Conservation (phyloP, 306 rosid species). For the Benincasa hispida region DNA sequence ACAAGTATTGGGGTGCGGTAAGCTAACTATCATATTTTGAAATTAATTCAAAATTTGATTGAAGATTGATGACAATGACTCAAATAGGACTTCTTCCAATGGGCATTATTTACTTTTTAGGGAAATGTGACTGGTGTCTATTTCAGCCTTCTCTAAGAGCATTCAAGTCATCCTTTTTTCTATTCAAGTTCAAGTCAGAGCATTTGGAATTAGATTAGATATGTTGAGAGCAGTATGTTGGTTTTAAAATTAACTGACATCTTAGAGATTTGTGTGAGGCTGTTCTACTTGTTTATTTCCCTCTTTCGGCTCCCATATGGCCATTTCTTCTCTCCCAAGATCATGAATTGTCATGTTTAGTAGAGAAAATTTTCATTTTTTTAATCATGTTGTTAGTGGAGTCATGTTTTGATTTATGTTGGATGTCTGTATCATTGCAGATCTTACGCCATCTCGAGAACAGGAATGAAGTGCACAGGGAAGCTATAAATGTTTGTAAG, state of each 20-base stretch:
- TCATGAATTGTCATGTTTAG: neutral
- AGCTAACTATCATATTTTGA: neutral
- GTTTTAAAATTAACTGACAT: neutral
- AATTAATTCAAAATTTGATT: neutral
- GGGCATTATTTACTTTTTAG: neutral
- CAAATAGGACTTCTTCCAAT: neutral
- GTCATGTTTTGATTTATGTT: neutral
- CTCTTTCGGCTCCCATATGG: neutral
- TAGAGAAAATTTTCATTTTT: neutral
- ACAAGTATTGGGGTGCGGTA: neutral
- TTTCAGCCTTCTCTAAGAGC: neutral
- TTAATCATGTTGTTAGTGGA: neutral
- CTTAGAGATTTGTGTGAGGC: neutral
- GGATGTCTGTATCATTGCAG: constrained; percentile 24
- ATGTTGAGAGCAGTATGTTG: neutral
- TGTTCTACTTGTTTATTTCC: neutral
- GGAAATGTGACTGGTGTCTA: neutral
- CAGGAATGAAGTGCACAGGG: constrained; percentile 55
- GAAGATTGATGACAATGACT: no score
- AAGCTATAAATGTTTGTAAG: constrained; percentile 60
- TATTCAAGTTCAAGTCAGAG: neutral
- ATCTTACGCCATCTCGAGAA: constrained; percentile 42
- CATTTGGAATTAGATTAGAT: neutral
- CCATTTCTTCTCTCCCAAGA: neutral
- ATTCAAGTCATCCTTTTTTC: neutral